These are phyloP conservation scores for Babesia divergens DNA, from an alignment of 169 alveolate species.

Conservation along the genomic window DNA sequence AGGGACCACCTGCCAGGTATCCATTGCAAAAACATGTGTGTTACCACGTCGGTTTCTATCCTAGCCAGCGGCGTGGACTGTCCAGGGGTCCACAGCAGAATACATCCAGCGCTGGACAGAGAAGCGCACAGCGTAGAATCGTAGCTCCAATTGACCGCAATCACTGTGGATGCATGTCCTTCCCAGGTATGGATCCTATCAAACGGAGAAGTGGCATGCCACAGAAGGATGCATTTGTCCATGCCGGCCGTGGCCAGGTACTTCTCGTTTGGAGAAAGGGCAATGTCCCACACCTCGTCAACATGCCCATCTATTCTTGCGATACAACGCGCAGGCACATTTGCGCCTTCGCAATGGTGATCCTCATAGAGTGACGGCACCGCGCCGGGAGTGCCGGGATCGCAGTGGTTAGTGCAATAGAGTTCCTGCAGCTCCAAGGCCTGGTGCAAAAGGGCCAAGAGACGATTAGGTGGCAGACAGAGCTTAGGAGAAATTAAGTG, in stretches of 20 bases:
- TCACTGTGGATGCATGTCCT: slow-evolving; percentile 68
- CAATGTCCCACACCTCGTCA: slow-evolving; percentile 78
- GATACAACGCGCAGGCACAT: slow-evolving; percentile 61
- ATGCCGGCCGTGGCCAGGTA: slow-evolving; percentile 73
- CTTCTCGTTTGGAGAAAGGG: slow-evolving; percentile 65
- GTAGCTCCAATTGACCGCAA: slow-evolving; percentile 71
- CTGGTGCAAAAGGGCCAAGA: slow-evolving; percentile 35
- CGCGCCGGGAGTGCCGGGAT: background rate
- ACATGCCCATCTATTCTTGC: slow-evolving; percentile 67
- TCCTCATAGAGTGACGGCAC: slow-evolving; percentile 51
- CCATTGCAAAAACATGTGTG: slow-evolving; percentile 64
- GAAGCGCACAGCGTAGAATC: slow-evolving; percentile 66
- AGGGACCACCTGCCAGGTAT: slow-evolving; percentile 58
- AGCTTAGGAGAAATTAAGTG: slow-evolving; percentile 40
- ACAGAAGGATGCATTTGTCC: slow-evolving; percentile 68
- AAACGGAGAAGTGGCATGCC: slow-evolving; percentile 67
- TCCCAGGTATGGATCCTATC: slow-evolving; percentile 64
- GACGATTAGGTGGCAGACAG: slow-evolving; percentile 46
- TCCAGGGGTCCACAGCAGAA: slow-evolving; percentile 71
- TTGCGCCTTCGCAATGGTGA: slow-evolving; percentile 58
- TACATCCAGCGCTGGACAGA: slow-evolving; percentile 62
- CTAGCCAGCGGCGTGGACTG: slow-evolving; percentile 41
- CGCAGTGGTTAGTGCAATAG: slow-evolving; percentile 45
- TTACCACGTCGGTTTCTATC: slow-evolving; percentile 64
- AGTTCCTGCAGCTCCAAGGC: slow-evolving; percentile 53